phyloP scores from a whole-genome alignment of 257 asterid genomes.

The Penstemon barbatus region DNA sequence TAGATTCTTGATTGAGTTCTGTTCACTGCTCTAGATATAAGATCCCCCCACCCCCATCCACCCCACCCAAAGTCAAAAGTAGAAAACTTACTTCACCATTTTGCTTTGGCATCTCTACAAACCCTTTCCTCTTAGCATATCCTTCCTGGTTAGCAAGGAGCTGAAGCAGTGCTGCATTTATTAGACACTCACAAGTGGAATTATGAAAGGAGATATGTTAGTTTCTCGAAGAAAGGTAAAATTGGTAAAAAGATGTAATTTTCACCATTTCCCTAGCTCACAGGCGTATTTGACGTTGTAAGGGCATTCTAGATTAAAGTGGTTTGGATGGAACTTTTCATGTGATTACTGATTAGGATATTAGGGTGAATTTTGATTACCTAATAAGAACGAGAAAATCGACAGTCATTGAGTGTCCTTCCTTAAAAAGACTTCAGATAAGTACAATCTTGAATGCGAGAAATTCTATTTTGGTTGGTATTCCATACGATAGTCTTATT shows the following conservation, averaged over 20 bases:
- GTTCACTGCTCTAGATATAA: conserved; percentile 4
- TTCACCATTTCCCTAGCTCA: not conserved
- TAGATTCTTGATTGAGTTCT: conserved; percentile 3
- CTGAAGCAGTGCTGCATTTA: not conserved
- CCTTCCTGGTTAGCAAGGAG: conserved; percentile 6
- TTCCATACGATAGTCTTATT: too few species aligned
- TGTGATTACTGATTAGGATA: too few species aligned
- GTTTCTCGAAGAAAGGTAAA: conserved; percentile 9
- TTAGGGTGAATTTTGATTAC: too few species aligned
- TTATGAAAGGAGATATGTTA: not conserved
- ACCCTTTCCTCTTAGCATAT: not conserved
- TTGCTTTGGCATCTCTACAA: not conserved
- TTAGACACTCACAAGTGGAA: conserved; percentile 2
- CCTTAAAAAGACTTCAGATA: too few species aligned
- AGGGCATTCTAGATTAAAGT: too few species aligned
- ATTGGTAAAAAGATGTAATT: not conserved
- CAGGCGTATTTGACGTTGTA: not conserved
- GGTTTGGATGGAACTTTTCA: too few species aligned
- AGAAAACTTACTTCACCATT: not conserved
- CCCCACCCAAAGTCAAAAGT: too few species aligned
- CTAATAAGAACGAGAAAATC: too few species aligned
- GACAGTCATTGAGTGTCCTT: too few species aligned
- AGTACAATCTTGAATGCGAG: too few species aligned
- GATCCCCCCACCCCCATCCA: not conserved
- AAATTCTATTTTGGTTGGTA: too few species aligned